Percentiles rank a stretch among this genome's conserved stretches.
phyloP scores from a whole-genome alignment of 805 yeast genomes.

The Diddensiella caesifluorescens region DNA sequence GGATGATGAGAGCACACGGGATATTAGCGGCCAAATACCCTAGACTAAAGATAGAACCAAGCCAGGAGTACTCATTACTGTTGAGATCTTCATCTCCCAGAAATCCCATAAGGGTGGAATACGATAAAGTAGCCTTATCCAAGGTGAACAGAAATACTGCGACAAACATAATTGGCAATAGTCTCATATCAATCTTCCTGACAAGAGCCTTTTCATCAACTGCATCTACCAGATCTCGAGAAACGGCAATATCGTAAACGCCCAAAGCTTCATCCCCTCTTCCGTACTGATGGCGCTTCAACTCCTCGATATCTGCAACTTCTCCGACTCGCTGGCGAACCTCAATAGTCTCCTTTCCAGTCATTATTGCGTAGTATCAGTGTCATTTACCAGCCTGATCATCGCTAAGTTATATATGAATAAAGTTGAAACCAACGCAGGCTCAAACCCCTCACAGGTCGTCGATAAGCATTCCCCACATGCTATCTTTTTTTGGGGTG shows the following conservation, averaged over 20 bases:
- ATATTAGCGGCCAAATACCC: conserved; percentile 59
- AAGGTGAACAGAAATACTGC: conserved; percentile 27
- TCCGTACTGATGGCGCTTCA: too few relatives aligned
- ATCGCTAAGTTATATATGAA: too few relatives aligned
- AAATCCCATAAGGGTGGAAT: conserved; percentile 51
- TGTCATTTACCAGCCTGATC: too few relatives aligned
- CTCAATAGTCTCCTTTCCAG: neutral
- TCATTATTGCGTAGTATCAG: neutral
- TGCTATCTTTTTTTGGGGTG: too few relatives aligned
- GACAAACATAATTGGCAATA: conserved; percentile 6
- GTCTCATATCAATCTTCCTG: conserved; percentile 15
- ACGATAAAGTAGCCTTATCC: conserved; percentile 53
- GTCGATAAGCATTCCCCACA: too few relatives aligned
- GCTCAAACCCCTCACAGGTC: too few relatives aligned
- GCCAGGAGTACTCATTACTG: conserved; percentile 42
- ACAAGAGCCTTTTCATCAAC: conserved; percentile 15
- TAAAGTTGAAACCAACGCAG: too few relatives aligned
- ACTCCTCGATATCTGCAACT: neutral
- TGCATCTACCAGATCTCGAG: neutral
- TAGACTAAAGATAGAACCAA: conserved; percentile 55
- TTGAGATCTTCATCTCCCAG: conserved; percentile 42
- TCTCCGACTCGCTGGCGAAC: neutral
- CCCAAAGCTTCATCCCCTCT: too few relatives aligned
- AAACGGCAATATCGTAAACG: too few relatives aligned
- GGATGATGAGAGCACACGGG: conserved; percentile 44